These are phyloP conservation scores for Niebla homalea DNA, from an alignment of 495 filamentous ascomycete genomes.

Conservation along the genomic window DNA sequence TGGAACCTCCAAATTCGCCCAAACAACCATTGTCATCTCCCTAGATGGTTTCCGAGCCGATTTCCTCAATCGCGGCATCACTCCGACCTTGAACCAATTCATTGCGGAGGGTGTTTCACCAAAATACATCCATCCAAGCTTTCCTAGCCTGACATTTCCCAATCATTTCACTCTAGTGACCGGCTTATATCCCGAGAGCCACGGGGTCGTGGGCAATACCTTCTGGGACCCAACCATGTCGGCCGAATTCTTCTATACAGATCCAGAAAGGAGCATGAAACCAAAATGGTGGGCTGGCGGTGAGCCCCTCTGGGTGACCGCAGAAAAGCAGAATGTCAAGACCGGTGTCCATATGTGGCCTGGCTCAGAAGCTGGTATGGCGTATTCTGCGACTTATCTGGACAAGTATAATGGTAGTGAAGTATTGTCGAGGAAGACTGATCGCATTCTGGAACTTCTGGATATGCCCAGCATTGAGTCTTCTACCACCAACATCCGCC, in stretches of 20 bases:
- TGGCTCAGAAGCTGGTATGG: constrained; percentile 71
- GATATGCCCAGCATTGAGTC: constrained; percentile 63
- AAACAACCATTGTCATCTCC: constrained; percentile 88
- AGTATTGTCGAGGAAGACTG: constrained; percentile 55
- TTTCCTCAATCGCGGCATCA: constrained; percentile 71
- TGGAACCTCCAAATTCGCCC: constrained; percentile 73
- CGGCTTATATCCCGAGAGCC: constrained; percentile 80
- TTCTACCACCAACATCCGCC: constrained; percentile 32
- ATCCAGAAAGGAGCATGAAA: constrained; percentile 56
- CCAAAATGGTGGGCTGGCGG: constrained; percentile 82
- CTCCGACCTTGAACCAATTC: constrained; percentile 68
- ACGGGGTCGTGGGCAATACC: constrained; percentile 86
- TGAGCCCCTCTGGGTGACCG: constrained; percentile 87
- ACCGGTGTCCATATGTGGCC: constrained; percentile 98
- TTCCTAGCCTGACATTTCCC: constrained; percentile 93
- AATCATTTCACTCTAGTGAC: constrained; percentile 96
- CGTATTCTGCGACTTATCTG: constrained; percentile 54
- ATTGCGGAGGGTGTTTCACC: constrained; percentile 77
- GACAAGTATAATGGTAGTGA: constrained; percentile 78
- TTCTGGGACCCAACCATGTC: constrained; percentile 74
- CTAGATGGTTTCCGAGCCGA: constrained; percentile 96
- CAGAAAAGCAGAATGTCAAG: constrained; percentile 61
- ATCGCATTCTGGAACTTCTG: constrained; percentile 62
- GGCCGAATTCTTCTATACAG: constrained; percentile 79
- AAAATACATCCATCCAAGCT: constrained; percentile 79